Base-by-base conservation (phyloP, 1,284 basidiomycete genomes). In the Apiotrichum gamsii region DNA sequence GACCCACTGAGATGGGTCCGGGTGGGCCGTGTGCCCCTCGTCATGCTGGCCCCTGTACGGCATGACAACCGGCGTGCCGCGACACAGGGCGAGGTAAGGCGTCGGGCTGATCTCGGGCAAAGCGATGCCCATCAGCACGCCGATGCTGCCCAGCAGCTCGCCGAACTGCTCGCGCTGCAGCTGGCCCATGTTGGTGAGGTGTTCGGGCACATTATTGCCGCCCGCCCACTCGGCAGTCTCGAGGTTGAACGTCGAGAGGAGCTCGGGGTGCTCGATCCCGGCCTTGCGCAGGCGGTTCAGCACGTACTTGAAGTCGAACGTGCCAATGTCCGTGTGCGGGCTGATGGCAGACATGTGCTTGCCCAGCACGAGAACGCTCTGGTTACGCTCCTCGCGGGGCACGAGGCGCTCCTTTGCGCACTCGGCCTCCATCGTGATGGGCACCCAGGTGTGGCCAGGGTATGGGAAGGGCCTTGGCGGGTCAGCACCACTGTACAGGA, bases 11-110 rank as follows among this genome's bases (percentile, higher is more conserved):
- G 6, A 6, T 11, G 25, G 25, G 25, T 16, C 19, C 5, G 45
- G 39, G 1, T 23, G 8, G 8, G 39, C 37, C 16, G 19, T 13
- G 11, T 18, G n/a, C n/a, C n/a, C n/a, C n/a, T n/a, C n/a, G n/a
- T n/a, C n/a, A n/a, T n/a, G n/a, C n/a, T n/a, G n/a, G n/a, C n/a
- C n/a, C n/a, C 59, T 57, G 47, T 62, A 63, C 8, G 70, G 69
- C 15, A 72, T 42, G 8, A 72, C 60, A 19, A 69, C 64, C 0
- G 70, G 70, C 3, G 62, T 67, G 18, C 64, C 70, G 49, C 65
- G 65, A 44, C 49, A 69, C 59, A 72, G 42, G 1, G 67, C 59
- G 18, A 56, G 57, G 49, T 65, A 69, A 0, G 67, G 64, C 19
- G 57, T 62, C 5, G 69, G 70, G 41, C 58, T 61, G 44, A 69